Evolutionary conservation across 257 asterid species (phyloP).

Genomic region (Mitragyna speciosa): DNA sequence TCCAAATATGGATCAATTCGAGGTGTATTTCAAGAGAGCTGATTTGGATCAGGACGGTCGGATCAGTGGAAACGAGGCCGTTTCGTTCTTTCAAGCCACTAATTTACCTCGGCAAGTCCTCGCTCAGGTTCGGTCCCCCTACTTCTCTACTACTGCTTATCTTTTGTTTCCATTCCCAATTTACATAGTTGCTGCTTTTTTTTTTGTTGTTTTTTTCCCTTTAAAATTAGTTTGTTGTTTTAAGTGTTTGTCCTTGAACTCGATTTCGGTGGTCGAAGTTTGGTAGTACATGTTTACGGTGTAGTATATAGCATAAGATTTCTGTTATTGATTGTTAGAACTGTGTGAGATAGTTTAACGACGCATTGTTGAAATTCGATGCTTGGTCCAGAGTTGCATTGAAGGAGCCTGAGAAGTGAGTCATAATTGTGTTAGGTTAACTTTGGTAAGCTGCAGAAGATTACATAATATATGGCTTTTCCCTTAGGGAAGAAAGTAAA

Average conservation of each 20-base stretch:
- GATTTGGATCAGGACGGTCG: constrained; percentile 97
- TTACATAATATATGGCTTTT: neutral
- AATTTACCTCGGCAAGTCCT: constrained; percentile 81
- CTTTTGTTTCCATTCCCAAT: neutral
- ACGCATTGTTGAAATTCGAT: neutral
- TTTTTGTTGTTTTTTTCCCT: neutral
- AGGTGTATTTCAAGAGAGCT: constrained; percentile 75
- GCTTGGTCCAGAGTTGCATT: neutral
- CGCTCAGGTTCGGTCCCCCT: constrained; percentile 62
- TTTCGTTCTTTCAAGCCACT: constrained; percentile 69
- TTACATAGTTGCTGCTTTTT: neutral
- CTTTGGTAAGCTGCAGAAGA: neutral
- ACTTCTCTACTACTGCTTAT: neutral
- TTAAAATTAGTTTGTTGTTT: neutral
- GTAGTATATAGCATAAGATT: neutral
- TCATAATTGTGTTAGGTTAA: neutral
- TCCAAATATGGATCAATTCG: constrained; percentile 71
- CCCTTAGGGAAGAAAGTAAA: neutral
- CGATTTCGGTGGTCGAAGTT: neutral
- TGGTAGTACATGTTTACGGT: neutral
- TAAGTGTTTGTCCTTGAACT: neutral
- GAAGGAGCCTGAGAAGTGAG: neutral
- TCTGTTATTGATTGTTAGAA: neutral
- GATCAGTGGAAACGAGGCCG: constrained; percentile 86
- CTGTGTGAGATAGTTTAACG: neutral